Percentiles rank a stretch among this genome's conserved stretches.
Conservation (phyloP, 1,284 basidiomycete genomes). For the Hypsizygus ulmarius region DNA sequence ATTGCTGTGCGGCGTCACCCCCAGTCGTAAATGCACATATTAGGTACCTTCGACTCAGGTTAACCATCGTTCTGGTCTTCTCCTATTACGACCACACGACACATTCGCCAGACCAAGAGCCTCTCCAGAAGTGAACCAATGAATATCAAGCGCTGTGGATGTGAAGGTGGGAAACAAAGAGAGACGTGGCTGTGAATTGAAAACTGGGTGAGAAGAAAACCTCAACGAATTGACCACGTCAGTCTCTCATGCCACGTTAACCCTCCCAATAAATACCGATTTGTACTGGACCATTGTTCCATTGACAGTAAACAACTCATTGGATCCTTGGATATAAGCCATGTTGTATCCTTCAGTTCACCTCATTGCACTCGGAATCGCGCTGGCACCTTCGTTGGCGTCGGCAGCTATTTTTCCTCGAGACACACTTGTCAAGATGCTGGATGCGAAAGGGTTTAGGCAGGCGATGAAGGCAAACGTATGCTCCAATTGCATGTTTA, state of each 20-base stretch:
- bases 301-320: background rate
- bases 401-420: conserved; percentile 74
- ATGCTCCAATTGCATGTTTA: conserved; percentile 29
- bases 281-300: background rate
- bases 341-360: conserved; percentile 16
- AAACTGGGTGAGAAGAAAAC: background rate
- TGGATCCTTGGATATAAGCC: background rate
- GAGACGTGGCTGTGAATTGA: background rate
- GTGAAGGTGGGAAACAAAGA: background rate
- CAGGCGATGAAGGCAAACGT: conserved; percentile 77
- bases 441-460: conserved; percentile 73
- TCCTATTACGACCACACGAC: too few relatives aligned
- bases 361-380: conserved; percentile 36
- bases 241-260: conserved; percentile 10
- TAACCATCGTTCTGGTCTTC: too few relatives aligned
- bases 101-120: too few relatives aligned
- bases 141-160: too few relatives aligned
- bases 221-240: conserved; percentile 18
- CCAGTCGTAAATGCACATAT: too few relatives aligned
- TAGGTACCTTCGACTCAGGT: too few relatives aligned
- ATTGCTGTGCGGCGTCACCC: too few relatives aligned
- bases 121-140: too few relatives aligned
- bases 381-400: conserved; percentile 48
- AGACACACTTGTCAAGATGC: conserved; percentile 69
- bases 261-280: background rate